phyloP scores from a whole-genome alignment of 352 stramenopile genomes.

The Pythium brassicae region DNA sequence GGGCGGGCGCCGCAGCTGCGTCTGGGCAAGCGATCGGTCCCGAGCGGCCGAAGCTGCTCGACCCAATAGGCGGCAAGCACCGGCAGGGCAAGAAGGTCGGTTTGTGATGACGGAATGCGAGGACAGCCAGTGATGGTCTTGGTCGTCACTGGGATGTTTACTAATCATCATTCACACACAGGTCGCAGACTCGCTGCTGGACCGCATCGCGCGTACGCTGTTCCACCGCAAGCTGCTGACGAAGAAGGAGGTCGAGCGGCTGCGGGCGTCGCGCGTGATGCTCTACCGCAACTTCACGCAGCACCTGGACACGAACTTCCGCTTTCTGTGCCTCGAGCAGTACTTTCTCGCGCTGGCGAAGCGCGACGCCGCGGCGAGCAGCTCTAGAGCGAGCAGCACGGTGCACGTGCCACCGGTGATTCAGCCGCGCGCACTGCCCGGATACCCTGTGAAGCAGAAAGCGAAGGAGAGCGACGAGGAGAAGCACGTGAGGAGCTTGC shows the following conservation, averaged over 20 bases:
- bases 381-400: slow-evolving; percentile 11
- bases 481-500: background rate
- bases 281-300: slow-evolving; percentile 51
- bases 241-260: slow-evolving; percentile 33
- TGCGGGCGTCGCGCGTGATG: slow-evolving; percentile 52
- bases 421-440: slow-evolving; percentile 33
- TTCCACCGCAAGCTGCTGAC: slow-evolving; percentile 45
- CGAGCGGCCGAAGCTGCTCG: slow-evolving; percentile 27
- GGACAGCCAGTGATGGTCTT: too few species aligned
- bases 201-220: slow-evolving; percentile 41
- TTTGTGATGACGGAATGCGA: too few species aligned
- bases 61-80: slow-evolving; percentile 39
- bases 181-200: slow-evolving; percentile 54
- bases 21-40: background rate
- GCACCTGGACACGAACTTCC: slow-evolving; percentile 55
- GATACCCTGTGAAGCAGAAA: slow-evolving; percentile 29
- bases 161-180: slow-evolving; percentile 17
- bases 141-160: too few species aligned
- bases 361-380: slow-evolving; percentile 11
- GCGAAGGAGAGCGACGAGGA: background rate
- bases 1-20: slow-evolving; percentile 1
- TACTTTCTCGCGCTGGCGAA: slow-evolving; percentile 33
- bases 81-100: slow-evolving; percentile 37
- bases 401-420: slow-evolving; percentile 40
- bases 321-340: slow-evolving; percentile 45